Evolutionary conservation across 495 filamentous ascomycete genomes (phyloP).

Genomic region (Elaphomyces granulatus): DNA sequence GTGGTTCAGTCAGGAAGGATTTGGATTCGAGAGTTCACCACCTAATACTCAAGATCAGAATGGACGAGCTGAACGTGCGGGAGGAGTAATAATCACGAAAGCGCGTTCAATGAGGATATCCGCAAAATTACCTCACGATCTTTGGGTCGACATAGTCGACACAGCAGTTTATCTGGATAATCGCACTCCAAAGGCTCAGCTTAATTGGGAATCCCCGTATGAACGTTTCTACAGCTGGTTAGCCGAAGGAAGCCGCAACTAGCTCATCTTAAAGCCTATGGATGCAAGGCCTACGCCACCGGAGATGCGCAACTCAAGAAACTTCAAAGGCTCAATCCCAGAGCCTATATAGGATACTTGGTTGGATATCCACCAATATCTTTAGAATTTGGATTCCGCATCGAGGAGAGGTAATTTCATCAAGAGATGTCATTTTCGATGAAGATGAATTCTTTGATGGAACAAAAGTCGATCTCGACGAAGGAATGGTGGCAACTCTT

Average conservation of each 20-base stretch:
- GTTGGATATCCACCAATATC: no score
- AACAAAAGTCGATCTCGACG: slow-evolving; percentile 19
- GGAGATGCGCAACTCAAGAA: no score
- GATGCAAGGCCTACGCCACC: slow-evolving; percentile 4
- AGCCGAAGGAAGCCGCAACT: slow-evolving; percentile 6
- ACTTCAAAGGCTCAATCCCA: no score
- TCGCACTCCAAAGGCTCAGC: not conserved
- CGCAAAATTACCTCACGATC: not conserved
- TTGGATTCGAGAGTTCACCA: no score
- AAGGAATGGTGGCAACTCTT: no score
- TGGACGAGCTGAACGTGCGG: not conserved
- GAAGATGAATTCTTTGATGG: slow-evolving; percentile 3
- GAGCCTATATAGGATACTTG: no score
- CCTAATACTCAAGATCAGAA: not conserved
- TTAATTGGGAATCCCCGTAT: slow-evolving; percentile 1
- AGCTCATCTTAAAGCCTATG: slow-evolving; percentile 1
- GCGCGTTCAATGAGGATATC: not conserved
- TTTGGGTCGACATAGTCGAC: not conserved
- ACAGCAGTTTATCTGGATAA: slow-evolving; percentile 1
- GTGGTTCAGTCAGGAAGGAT: no score
- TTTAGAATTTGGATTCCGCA: slow-evolving; percentile 14
- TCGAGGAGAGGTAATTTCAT: not conserved
- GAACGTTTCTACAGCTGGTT: not conserved
- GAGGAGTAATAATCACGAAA: slow-evolving; percentile 1
- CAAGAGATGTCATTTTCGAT: slow-evolving; percentile 4